phyloP scores from a whole-genome alignment of 495 filamentous ascomycete species.

The Penicillium pulvis region DNA sequence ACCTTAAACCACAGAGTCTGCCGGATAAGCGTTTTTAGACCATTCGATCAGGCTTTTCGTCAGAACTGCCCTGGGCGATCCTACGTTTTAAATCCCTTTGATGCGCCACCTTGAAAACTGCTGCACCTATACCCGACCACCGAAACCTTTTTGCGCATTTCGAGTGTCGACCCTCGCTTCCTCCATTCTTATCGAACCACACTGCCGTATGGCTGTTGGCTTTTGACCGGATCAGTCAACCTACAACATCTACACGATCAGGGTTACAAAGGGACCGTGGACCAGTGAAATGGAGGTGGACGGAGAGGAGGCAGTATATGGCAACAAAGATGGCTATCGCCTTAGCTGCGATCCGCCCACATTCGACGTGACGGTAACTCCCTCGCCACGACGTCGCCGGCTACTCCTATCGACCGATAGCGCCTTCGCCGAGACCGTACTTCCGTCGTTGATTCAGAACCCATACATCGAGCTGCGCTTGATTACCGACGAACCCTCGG shows the following conservation, averaged over 20 bases:
- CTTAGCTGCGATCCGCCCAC: constrained; percentile 10
- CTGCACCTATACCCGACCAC: background rate
- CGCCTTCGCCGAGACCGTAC: constrained; percentile 44
- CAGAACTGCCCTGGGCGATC: background rate
- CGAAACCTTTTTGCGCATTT: background rate
- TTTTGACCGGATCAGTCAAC: constrained; percentile 16
- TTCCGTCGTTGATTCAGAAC: constrained; percentile 43
- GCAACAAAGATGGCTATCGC: constrained; percentile 20
- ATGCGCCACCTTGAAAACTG: background rate
- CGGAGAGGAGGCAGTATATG: constrained; percentile 22
- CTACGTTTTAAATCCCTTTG: background rate
- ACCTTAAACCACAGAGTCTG: constrained; percentile 10
- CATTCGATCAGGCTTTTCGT: background rate
- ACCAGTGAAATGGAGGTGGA: constrained; percentile 39
- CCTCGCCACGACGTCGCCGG: constrained; percentile 36
- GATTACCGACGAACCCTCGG: constrained; percentile 51
- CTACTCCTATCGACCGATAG: constrained; percentile 48
- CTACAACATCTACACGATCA: background rate
- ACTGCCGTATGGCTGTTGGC: constrained; percentile 32
- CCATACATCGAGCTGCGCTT: constrained; percentile 46
- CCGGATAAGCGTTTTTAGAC: constrained; percentile 16
- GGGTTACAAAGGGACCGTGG: constrained; percentile 19
- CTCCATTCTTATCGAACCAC: background rate
- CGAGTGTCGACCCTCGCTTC: background rate
- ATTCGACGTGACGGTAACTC: constrained; percentile 11